These are phyloP conservation scores for Fraxinus sp. DNA, from an alignment of 305 asterid species.

Conservation along the genomic window DNA sequence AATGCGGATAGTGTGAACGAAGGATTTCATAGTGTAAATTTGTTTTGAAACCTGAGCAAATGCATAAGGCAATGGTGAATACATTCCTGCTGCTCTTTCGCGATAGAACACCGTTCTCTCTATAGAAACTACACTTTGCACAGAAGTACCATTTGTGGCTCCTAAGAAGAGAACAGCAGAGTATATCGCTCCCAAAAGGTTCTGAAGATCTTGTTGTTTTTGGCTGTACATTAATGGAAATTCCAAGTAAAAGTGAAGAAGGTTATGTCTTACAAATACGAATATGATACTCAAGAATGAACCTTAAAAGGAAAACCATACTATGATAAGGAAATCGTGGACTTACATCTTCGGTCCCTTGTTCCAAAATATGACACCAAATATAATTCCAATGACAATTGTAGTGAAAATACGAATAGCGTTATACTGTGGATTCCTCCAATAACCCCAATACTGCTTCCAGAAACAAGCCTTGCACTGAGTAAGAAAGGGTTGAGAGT, in stretches of 20 bases:
- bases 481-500: constrained; percentile 40
- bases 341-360: constrained; percentile 33
- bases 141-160: constrained; percentile 25
- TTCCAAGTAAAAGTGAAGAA: neutral
- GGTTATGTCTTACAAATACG: neutral
- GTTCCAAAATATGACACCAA: constrained; percentile 48
- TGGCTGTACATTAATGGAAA: constrained; percentile 19
- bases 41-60: constrained; percentile 41
- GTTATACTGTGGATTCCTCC: constrained; percentile 50
- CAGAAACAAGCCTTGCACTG: constrained; percentile 54
- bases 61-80: constrained; percentile 47
- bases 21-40: neutral
- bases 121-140: constrained; percentile 37
- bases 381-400: constrained; percentile 29
- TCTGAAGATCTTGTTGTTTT: constrained; percentile 42
- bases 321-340: neutral
- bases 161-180: constrained; percentile 45
- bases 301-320: neutral
- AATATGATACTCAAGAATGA: neutral
- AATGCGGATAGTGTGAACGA: neutral
- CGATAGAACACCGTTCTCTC: constrained; percentile 51
- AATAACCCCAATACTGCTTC: constrained; percentile 55
- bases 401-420: constrained; percentile 41
- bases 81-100: constrained; percentile 55
- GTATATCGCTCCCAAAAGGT: constrained; percentile 45